Evolutionary conservation across 2,329 filamentous ascomycete genomes (phyloP), one percentile per base, ranked within the genome.

Genomic region (Leptographium flavum): DNA sequence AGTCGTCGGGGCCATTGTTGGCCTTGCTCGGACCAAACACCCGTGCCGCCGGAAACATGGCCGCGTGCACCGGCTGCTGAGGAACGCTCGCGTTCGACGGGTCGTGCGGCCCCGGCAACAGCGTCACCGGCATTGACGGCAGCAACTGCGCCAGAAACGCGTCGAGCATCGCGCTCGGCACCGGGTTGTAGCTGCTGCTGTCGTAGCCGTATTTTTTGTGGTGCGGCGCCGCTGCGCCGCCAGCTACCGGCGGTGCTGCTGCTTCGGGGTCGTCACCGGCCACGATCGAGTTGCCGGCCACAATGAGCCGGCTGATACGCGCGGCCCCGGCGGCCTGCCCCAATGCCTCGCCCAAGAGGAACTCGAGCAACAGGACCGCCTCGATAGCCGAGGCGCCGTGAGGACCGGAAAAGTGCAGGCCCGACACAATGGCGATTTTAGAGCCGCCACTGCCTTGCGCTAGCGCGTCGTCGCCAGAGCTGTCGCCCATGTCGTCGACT

Each of bases 141-240:
- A 98, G 75, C 13, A 98, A 69, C 39, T 82, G 74, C 1, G 82
- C 70, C 30, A 98, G 74, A 60, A 94, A 92, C 6, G 75, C 71
- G 65, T 98, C 92, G 30, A 98, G 73, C 39, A 85, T 80, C 46
- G 83, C 78, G 3, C 86, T 87, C 1, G 92, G 92, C 1, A 83
- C 70, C 2, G 90, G 72, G 58, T 98, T 94, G 68, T 95, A 98
- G 1, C 83, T 64, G 45, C 81, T 80, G 47, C 85, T 79, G 61
- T 98, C 92, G 65, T 96, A 96, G 49, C 92, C 90, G 63, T 95
- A 96, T 59, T 93, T 94, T 61, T 87, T 94, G 42, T 70, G 63
- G 2, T 56, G 54, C 49, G 65, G 69, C 54, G 64, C 39, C 55
- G 39, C 14, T 35, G 30, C 21, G 28, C n/a, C 8, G 19, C 27